Conservation (phyloP, 768 basidiomycete genomes). For the Clitopilus hobsonii region DNA sequence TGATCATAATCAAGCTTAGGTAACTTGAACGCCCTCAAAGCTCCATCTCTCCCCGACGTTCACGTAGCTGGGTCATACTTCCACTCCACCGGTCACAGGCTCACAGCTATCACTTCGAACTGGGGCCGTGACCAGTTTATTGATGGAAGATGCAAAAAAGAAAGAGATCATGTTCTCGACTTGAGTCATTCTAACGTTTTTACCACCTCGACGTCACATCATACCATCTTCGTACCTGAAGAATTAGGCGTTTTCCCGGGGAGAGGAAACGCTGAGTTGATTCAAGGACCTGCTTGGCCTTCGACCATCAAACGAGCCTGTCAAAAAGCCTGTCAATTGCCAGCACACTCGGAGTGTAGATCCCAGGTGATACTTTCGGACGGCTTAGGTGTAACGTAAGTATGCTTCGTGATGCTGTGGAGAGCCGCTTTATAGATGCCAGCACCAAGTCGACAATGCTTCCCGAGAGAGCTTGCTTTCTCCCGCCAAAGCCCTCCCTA, state of each 20-base stretch:
- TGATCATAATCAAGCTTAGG: slow-evolving; percentile 1
- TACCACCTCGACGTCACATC: not conserved
- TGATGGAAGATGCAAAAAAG: too few species aligned
- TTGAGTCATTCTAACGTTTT: too few species aligned
- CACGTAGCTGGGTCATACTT: not conserved
- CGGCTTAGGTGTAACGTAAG: not conserved
- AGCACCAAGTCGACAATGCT: not conserved
- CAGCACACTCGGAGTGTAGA: not conserved
- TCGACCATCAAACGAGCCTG: not conserved
- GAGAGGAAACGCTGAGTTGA: not conserved
- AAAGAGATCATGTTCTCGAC: too few species aligned
- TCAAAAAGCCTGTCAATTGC: not conserved
- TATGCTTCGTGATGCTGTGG: not conserved
- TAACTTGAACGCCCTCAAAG: not conserved
- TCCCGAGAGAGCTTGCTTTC: not conserved
- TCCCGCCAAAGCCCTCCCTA: not conserved
- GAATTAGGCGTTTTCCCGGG: not conserved
- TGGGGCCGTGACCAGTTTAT: too few species aligned
- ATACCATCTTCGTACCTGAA: not conserved
- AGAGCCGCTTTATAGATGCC: not conserved
- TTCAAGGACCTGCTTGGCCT: not conserved
- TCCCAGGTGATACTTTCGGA: not conserved
- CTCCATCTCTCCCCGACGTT: not conserved
- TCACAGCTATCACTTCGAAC: too few species aligned
- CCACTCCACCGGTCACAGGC: too few species aligned